Evolutionary conservation across 1,139 yeast genomes (phyloP).

Genomic region (Candida tunisiensis): DNA sequence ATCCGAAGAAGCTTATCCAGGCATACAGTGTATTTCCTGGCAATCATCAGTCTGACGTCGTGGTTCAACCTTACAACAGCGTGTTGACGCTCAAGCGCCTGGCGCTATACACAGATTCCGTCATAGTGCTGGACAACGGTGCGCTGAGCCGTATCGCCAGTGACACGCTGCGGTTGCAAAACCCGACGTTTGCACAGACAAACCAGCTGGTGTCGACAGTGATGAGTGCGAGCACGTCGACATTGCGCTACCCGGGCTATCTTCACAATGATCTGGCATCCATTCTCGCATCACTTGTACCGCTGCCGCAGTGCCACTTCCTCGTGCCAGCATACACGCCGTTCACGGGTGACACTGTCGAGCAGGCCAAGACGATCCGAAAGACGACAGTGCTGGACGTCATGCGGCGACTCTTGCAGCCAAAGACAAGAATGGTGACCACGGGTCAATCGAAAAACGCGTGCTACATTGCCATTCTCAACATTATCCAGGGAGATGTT

Average conservation of each 20-base stretch:
- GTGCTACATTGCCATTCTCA: conserved; percentile 54
- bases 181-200: conserved; percentile 48
- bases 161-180: conserved; percentile 25
- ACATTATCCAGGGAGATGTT: conserved; percentile 57
- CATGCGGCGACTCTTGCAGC: conserved; percentile 65
- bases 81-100: conserved; percentile 65
- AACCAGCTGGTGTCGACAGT: conserved; percentile 79
- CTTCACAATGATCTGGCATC: conserved; percentile 80
- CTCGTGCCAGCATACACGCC: conserved; percentile 81
- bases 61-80: conserved; percentile 92
- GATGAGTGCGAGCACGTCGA: conserved; percentile 71
- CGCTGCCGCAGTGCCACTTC: conserved; percentile 83
- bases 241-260: conserved; percentile 82
- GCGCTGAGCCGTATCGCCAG: conserved; percentile 58
- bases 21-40: conserved; percentile 82
- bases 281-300: conserved; percentile 66
- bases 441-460: conserved; percentile 20
- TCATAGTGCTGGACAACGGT: conserved; percentile 79
- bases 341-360: conserved; percentile 47
- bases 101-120: conserved; percentile 72
- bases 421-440: conserved; percentile 60
- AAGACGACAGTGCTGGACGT: conserved; percentile 75
- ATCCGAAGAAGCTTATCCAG: conserved; percentile 64
- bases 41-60: conserved; percentile 60
- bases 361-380: conserved; percentile 41